Evolutionary conservation across 2,329 filamentous ascomycete genomes (phyloP).

Genomic region (Beauveria bassiana): DNA sequence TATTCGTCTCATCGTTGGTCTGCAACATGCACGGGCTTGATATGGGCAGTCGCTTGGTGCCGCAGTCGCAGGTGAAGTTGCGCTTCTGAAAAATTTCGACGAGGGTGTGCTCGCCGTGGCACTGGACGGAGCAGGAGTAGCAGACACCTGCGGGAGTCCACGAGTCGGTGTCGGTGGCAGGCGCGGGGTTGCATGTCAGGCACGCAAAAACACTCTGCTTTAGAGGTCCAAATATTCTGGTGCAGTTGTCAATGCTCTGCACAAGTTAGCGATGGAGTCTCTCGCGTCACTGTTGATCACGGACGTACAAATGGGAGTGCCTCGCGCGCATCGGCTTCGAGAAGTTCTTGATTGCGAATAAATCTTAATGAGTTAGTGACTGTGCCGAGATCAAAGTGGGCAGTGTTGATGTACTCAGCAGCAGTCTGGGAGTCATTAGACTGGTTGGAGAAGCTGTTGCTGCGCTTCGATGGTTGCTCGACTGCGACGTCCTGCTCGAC

Average conservation of each 20-base stretch:
- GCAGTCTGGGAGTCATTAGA: slow-evolving; percentile 64
- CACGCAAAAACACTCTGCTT: slow-evolving; percentile 89
- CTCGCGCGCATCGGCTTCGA: slow-evolving; percentile 93
- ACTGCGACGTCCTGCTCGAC: slow-evolving; percentile 16
- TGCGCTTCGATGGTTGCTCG: slow-evolving; percentile 29
- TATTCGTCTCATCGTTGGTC: slow-evolving; percentile 62
- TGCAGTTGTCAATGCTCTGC: slow-evolving; percentile 92
- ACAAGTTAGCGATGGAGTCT: slow-evolving; percentile 14
- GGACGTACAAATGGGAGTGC: slow-evolving; percentile 76
- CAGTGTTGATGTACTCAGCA: slow-evolving; percentile 47
- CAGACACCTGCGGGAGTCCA: slow-evolving; percentile 69
- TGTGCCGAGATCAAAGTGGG: neutral
- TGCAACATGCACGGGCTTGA: slow-evolving; percentile 70
- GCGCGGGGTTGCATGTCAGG: slow-evolving; percentile 83
- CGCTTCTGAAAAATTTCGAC: slow-evolving; percentile 96
- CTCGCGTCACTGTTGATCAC: neutral
- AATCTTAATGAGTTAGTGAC: slow-evolving; percentile 48
- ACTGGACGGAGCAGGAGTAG: slow-evolving; percentile 94
- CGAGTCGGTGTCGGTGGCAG: slow-evolving; percentile 47
- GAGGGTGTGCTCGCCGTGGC: slow-evolving; percentile 88
- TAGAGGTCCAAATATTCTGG: slow-evolving; percentile 77
- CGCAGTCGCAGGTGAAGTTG: slow-evolving; percentile 94
- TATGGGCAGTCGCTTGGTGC: slow-evolving; percentile 68
- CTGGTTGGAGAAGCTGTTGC: slow-evolving; percentile 51
- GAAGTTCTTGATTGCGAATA: slow-evolving; percentile 77